Percentiles rank a stretch among this genome's conserved stretches.
Conservation (phyloP, 768 basidiomycete species). For the Lentinula lateritia region DNA sequence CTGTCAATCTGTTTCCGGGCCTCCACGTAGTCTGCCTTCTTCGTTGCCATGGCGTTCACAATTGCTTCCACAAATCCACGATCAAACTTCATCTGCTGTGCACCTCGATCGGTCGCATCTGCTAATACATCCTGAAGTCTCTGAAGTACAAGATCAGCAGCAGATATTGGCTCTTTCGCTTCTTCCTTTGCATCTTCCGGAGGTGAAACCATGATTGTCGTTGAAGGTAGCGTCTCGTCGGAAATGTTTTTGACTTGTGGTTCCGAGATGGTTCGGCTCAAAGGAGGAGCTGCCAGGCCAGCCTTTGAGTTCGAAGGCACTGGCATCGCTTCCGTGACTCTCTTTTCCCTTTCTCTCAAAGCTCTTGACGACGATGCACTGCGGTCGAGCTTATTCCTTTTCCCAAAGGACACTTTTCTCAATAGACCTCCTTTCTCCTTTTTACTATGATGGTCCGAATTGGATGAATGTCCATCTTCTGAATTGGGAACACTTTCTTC, state of each 20-base stretch:
- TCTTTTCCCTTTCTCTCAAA: conserved; percentile 2
- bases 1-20: conserved; percentile 79
- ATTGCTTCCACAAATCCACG: conserved; percentile 68
- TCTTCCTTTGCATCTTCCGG: conserved; percentile 24
- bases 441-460: not conserved
- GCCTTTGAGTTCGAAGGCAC: not conserved
- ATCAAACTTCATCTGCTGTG: conserved; percentile 64
- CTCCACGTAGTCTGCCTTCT: conserved; percentile 51
- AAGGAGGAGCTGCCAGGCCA: not conserved
- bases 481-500: conserved; percentile 1
- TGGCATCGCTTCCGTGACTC: not conserved
- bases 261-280: not conserved
- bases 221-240: not conserved
- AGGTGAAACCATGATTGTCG: conserved; percentile 32
- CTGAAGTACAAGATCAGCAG: conserved; percentile 39
- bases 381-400: conserved; percentile 1
- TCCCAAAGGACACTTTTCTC: conserved; percentile 2
- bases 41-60: conserved; percentile 57
- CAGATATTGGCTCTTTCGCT: conserved; percentile 14
- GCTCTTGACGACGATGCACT: conserved; percentile 1
- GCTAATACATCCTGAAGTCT: conserved; percentile 58
- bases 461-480: conserved; percentile 1
- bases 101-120: conserved; percentile 55
- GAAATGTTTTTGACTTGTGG: not conserved
- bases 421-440: conserved; percentile 1